phyloP scores from a whole-genome alignment of 257 asterid species.

The Solanum rostratum region DNA sequence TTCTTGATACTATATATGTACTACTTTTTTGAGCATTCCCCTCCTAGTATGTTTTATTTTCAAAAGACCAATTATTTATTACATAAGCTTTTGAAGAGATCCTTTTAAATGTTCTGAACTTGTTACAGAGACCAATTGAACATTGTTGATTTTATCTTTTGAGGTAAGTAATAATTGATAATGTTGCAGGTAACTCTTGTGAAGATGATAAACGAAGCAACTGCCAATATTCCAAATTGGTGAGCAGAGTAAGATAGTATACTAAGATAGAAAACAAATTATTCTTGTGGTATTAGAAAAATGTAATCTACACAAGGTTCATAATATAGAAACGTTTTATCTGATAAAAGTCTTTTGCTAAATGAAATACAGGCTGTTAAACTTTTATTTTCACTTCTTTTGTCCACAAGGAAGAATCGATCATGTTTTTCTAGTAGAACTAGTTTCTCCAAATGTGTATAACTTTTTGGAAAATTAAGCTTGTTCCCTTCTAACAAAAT shows the following conservation, averaged over 20 bases:
- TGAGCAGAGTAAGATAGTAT: slow-evolving; percentile 1
- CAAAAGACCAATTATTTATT: not conserved
- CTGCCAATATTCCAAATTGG: slow-evolving; percentile 54
- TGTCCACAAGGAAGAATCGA: not conserved
- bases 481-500: too few species aligned
- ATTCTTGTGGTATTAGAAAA: not conserved
- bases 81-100: not conserved
- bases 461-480: too few species aligned
- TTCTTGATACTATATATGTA: not conserved
- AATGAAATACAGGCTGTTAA: not conserved
- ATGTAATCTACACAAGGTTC: not conserved
- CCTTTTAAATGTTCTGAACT: not conserved
- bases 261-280: not conserved
- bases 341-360: not conserved
- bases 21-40: not conserved
- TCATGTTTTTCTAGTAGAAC: too few species aligned
- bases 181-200: slow-evolving; percentile 48
- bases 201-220: slow-evolving; percentile 52
- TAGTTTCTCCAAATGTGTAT: too few species aligned
- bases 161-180: not conserved
- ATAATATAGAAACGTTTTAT: not conserved
- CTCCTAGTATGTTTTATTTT: not conserved
- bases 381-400: not conserved
- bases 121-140: not conserved
- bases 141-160: not conserved